Evolutionary conservation across 176 grass and related monocot species (phyloP).

Genomic region (Secale cereale): DNA sequence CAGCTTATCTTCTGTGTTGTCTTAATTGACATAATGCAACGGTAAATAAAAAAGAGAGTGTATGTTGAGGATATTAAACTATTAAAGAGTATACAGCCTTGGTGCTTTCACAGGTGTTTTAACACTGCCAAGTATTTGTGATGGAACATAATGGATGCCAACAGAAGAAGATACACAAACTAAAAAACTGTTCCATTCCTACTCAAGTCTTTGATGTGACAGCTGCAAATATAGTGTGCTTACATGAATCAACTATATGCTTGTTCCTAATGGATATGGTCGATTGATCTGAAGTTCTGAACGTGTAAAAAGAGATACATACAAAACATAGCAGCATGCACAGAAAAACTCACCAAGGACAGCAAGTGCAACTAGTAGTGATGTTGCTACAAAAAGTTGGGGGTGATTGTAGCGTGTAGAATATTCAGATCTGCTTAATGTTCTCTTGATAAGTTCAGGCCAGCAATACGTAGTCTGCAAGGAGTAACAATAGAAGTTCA

Average conservation of each 20-base stretch:
- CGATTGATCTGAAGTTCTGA: slow-evolving; percentile 14
- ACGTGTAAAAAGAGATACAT: slow-evolving; percentile 24
- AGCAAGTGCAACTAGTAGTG: slow-evolving; percentile 39
- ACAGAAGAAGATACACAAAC: background rate
- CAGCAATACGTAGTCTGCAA: slow-evolving; percentile 43
- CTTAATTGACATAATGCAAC: background rate
- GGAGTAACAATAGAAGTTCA: slow-evolving; percentile 17
- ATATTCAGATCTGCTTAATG: slow-evolving; percentile 32
- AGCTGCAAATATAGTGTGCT: background rate
- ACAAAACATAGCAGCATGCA: background rate
- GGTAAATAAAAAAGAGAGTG: background rate
- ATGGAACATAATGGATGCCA: background rate
- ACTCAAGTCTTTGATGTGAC: background rate
- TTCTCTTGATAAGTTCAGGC: slow-evolving; percentile 46
- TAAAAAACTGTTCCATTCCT: background rate
- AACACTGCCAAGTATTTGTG: background rate
- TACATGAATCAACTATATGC: background rate
- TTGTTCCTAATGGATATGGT: background rate
- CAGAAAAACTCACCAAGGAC: slow-evolving; percentile 56
- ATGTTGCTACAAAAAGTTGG: slow-evolving; percentile 41
- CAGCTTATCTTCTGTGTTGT: background rate
- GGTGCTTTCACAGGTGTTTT: background rate
- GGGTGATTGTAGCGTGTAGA: slow-evolving; percentile 35
- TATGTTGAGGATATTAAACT: background rate
- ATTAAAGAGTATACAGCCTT: background rate